These are phyloP conservation scores for Mortierella hygrophila DNA, from an alignment of 192 early-diverging fungal genomes.

Conservation along the genomic window DNA sequence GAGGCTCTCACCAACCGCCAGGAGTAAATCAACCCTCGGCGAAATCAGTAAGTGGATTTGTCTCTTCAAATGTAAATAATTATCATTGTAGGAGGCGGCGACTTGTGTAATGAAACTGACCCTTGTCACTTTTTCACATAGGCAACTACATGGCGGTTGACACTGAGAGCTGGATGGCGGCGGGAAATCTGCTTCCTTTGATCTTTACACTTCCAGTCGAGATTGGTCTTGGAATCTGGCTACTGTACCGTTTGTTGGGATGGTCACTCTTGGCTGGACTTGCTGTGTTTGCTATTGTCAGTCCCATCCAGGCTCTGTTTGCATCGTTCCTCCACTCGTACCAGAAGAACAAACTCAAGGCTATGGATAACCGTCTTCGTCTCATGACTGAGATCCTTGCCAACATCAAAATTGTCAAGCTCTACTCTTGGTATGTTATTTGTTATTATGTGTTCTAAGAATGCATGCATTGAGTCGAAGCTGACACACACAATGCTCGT, in stretches of 20 bases:
- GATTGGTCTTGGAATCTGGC: neutral
- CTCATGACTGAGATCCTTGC: slow-evolving; percentile 41
- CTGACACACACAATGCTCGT: neutral
- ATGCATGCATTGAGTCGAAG: neutral
- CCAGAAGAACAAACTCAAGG: slow-evolving; percentile 23
- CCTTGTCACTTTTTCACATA: slow-evolving; percentile 7
- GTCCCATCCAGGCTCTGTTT: slow-evolving; percentile 23
- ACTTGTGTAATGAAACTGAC: neutral
- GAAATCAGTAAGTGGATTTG: slow-evolving; percentile 25
- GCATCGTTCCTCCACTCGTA: slow-evolving; percentile 1
- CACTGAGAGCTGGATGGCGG: slow-evolving; percentile 67
- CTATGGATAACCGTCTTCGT: slow-evolving; percentile 34
- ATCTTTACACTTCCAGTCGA: slow-evolving; percentile 62
- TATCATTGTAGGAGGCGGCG: neutral
- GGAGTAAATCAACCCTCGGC: slow-evolving; percentile 36
- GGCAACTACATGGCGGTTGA: slow-evolving; percentile 77
- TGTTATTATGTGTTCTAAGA: neutral
- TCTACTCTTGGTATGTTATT: slow-evolving; percentile 30
- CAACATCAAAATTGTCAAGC: slow-evolving; percentile 50
- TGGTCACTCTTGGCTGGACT: slow-evolving; percentile 40
- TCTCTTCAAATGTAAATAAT: neutral
- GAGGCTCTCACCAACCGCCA: slow-evolving; percentile 70
- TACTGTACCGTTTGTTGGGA: slow-evolving; percentile 40
- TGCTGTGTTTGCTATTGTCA: slow-evolving; percentile 22
- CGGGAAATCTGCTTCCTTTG: slow-evolving; percentile 17